Base-by-base conservation (phyloP, 106 monocot genomes). In the Dendrobium chrysotoxum region DNA sequence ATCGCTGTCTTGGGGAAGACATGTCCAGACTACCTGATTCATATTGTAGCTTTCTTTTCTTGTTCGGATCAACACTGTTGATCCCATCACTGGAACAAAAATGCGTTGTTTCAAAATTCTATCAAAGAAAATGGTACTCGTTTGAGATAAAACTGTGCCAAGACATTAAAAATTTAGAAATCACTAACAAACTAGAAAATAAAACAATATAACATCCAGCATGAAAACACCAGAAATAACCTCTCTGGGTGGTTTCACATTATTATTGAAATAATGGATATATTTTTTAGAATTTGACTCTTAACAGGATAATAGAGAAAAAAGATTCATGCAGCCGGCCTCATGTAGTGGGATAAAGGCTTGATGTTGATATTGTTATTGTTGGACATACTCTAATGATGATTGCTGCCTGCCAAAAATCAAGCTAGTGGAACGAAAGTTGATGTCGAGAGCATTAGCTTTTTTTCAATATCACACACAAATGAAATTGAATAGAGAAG, bases 11-110 rank as follows among this genome's bases (percentile, higher is more conserved):
- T 72, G 71, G 47, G 18, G 28, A 80, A 42, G 80, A 68, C 50
- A 80, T 46, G 23, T 46, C 68, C 17, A 15, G 46, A 65, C 3
- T 61, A 15, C 0, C 40, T 18, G 15, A 28, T 25, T 80, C 80
- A 53, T 80, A 13, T 70, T 80, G 67, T 21, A 80, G 71, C 50
- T 80, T 80, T 68, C 80, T 68, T 80, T 80, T 80, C 45, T 80
- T 80, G 28, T 46, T 80, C 71, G 72, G 45, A 45, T 72, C 67
- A 72, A 25, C 79, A 23, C 30, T 71, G 2, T 30, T 70, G 28
- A 15, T 71, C 17, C 28, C 6, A 28, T 28, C 47, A 71, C 67
- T 20, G 71, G 72, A 80, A 50, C 80, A 47, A 72, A 80, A 2
- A 23, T 40, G 50, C 0, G 44, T 76, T 76, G 26, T 46, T 46